These are phyloP conservation scores for Mortierella sp. DNA, from an alignment of 371 early-diverging fungal genomes.

Conservation along the genomic window DNA sequence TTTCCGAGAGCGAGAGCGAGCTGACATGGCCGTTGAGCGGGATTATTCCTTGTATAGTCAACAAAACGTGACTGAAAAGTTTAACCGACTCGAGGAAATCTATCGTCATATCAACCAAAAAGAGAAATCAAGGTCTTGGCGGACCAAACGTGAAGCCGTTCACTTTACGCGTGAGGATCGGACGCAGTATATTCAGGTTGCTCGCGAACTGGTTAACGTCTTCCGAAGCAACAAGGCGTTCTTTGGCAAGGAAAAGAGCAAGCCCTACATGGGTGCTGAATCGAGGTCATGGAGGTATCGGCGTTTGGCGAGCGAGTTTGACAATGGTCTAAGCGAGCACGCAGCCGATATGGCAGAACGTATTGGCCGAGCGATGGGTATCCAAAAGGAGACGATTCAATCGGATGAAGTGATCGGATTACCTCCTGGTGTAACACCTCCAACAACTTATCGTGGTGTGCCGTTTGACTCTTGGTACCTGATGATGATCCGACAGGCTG, in stretches of 20 bases:
- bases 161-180: slow-evolving; percentile 45
- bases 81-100: slow-evolving; percentile 51
- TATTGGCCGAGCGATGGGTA: slow-evolving; percentile 35
- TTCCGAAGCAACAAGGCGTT: slow-evolving; percentile 66
- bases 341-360: slow-evolving; percentile 40
- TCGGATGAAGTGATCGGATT: slow-evolving; percentile 6
- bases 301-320: slow-evolving; percentile 16
- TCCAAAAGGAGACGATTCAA: slow-evolving; percentile 6
- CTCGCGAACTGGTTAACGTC: slow-evolving; percentile 58
- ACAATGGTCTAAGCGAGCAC: slow-evolving; percentile 38
- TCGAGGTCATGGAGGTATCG: slow-evolving; percentile 40
- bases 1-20: slow-evolving; percentile 35
- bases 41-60: slow-evolving; percentile 13
- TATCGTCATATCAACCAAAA: slow-evolving; percentile 41
- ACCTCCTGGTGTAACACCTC: slow-evolving; percentile 1
- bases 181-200: slow-evolving; percentile 63
- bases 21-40: slow-evolving; percentile 22
- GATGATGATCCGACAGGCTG: slow-evolving; percentile 72
- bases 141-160: slow-evolving; percentile 40
- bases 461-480: slow-evolving; percentile 71
- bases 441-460: slow-evolving; percentile 58
- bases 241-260: slow-evolving; percentile 58
- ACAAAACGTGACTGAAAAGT: slow-evolving; percentile 48
- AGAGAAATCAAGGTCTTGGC: slow-evolving; percentile 36
- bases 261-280: slow-evolving; percentile 42